Conservation (phyloP, 2,329 filamentous ascomycete species). For the Tolypocladium ovalisporum region DNA sequence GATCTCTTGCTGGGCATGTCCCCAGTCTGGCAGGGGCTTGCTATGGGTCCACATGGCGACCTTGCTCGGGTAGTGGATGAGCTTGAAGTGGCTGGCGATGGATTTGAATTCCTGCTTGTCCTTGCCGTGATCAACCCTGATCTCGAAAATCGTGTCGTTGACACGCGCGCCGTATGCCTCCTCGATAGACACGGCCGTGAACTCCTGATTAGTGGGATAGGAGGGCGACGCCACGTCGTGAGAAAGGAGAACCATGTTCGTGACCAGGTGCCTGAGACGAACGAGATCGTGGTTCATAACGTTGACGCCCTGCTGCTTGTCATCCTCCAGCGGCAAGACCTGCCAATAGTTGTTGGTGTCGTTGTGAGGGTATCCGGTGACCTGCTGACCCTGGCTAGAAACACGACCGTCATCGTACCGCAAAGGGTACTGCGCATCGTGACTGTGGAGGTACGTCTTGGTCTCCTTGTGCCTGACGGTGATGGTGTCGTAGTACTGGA, state of each 20-base stretch:
- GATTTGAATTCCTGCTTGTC: slow-evolving; percentile 75
- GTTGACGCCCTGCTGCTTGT: slow-evolving; percentile 45
- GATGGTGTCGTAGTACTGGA: slow-evolving; percentile 85
- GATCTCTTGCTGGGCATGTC: slow-evolving; percentile 93
- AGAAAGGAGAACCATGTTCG: slow-evolving; percentile 75
- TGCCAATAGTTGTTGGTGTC: slow-evolving; percentile 99
- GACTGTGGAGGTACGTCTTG: slow-evolving; percentile 91
- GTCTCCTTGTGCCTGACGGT: slow-evolving; percentile 94
- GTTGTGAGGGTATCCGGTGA: slow-evolving; percentile 95
- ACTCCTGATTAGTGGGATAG: slow-evolving; percentile 97
- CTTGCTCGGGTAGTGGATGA: slow-evolving; percentile 87
- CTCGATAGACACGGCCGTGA: slow-evolving; percentile 68
- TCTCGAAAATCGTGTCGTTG: slow-evolving; percentile 88
- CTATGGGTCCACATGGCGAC: slow-evolving; percentile 99
- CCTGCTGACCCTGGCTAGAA: slow-evolving; percentile 94
- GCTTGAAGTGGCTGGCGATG: slow-evolving; percentile 86
- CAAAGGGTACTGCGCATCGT: slow-evolving; percentile 78
- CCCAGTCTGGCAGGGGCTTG: slow-evolving; percentile 94
- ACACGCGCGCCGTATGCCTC: slow-evolving; percentile 63
- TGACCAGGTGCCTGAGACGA: slow-evolving; percentile 76
- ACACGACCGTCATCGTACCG: slow-evolving; percentile 96
- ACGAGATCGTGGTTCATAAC: slow-evolving; percentile 81
- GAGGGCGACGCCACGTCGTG: slow-evolving; percentile 96
- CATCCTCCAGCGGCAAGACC: slow-evolving; percentile 60
- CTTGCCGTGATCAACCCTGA: slow-evolving; percentile 83